Percentiles rank a stretch among this genome's conserved stretches.
These are phyloP conservation scores for Thymus mandschuricus DNA, from an alignment of 257 asterid species.

Conservation along the genomic window DNA sequence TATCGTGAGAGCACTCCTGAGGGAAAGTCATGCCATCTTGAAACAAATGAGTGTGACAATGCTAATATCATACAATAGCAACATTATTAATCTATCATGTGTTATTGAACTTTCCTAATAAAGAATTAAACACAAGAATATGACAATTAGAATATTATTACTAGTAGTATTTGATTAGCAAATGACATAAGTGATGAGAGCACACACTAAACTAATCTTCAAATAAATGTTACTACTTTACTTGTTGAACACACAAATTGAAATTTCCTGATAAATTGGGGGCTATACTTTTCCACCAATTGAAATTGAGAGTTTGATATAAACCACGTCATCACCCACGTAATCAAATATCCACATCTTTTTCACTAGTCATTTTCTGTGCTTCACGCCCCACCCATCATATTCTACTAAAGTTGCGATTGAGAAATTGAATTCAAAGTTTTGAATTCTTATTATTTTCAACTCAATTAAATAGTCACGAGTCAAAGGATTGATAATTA, in stretches of 20 bases:
- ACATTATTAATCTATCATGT: too few species aligned
- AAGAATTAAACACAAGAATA: too few species aligned
- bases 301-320: background rate
- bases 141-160: too few species aligned
- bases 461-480: too few species aligned
- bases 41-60: too few species aligned
- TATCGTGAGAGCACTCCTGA: too few species aligned
- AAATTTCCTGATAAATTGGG: background rate
- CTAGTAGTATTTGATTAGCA: too few species aligned
- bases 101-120: background rate
- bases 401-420: too few species aligned
- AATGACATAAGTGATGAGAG: background rate
- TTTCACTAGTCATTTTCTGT: background rate
- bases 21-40: too few species aligned
- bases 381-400: background rate
- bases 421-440: background rate
- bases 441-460: too few species aligned
- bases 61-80: too few species aligned
- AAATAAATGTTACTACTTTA: background rate
- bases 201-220: background rate
- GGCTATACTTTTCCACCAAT: background rate
- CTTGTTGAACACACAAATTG: background rate
- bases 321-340: slow-evolving; percentile 13
- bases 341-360: background rate
- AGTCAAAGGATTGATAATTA: too few species aligned